Base-by-base conservation (phyloP, 2,329 filamentous ascomycete genomes). In the Alternaria infectoria region DNA sequence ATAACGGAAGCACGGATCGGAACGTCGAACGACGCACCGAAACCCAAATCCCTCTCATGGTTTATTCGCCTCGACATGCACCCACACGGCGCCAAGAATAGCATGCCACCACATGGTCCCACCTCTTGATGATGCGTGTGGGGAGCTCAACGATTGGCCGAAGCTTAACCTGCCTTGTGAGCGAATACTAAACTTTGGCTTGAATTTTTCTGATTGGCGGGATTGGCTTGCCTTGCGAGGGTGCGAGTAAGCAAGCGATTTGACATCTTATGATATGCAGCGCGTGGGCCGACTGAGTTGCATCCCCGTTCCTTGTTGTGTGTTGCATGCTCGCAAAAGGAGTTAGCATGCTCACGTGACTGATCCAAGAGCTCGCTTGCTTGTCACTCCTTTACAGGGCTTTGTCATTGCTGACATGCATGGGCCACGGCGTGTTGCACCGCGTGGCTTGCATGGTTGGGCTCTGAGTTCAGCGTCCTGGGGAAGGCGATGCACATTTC, bases 401-500 rank as follows among this genome's bases (percentile, higher is more conserved):
- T 45, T 45, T 46, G 54, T 56, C 28, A 56, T 15, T 46, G 54
- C 59, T 58, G 47, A 54, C 54, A 61, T 46, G 59, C 54, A 61
- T 58, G 54, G 47, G 26, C 25, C 43, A 49, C 44, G n/a, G 50
- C 50, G 54, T 58, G 54, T 61, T 61, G 47, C 52, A 56, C 59
- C 57, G 59, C 59, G 43, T 61, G 59, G 59, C 59, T 51, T 61
- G 54, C 59, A 61, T 61, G 59, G 59, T 61, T 61, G 54, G 59
- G 59, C 59, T 58, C 44, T 56, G 25, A 52, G 17, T 19, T 55
- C 44, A 40, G 13, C 6, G 28, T 25, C 19, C 28, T 40, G 49
- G 30, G 49, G 30, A 52, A 40, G 13, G 30, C 49, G 28, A 52
- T 26, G 54, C 58, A 21, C 43, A 13, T 15, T 28, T 17, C 26